Evolutionary conservation across 257 asterid species (phyloP).

Genomic region (Solanum megistacrolobum): DNA sequence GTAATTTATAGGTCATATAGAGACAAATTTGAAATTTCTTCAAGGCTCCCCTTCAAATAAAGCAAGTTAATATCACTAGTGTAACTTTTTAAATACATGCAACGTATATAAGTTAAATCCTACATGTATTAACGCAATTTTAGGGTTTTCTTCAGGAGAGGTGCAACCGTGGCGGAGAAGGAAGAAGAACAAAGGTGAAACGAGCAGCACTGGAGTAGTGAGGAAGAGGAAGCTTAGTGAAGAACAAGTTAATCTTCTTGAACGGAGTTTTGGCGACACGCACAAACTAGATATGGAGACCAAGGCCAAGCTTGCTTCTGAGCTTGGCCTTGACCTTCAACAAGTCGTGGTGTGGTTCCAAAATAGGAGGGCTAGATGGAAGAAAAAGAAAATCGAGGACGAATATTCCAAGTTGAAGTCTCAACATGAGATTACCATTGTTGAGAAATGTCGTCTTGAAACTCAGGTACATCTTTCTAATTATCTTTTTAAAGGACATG

Average conservation of each 20-base stretch:
- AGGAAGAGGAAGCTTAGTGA: constrained; percentile 13
- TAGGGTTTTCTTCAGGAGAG: constrained; percentile 6
- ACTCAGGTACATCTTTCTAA: constrained; percentile 28
- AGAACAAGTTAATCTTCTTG: constrained; percentile 13
- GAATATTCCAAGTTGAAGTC: constrained; percentile 21
- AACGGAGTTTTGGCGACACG: constrained; percentile 36
- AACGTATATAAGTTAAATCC: not conserved
- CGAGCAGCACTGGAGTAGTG: not conserved
- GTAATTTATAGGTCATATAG: not conserved
- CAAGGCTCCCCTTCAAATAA: not conserved
- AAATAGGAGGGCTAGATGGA: constrained; percentile 12
- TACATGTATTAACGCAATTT: not conserved
- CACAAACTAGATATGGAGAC: constrained; percentile 10
- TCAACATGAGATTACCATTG: constrained; percentile 30
- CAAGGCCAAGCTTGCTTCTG: constrained; percentile 13
- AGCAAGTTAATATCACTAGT: not conserved
- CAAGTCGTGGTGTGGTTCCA: constrained; percentile 19
- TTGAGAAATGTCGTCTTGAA: constrained; percentile 64
- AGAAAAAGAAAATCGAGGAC: constrained; percentile 6
- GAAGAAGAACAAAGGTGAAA: constrained; percentile 26
- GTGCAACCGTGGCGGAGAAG: constrained; percentile 18
- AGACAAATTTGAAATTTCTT: no score
- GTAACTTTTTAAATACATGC: not conserved
- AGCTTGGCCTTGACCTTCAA: constrained; percentile 12
- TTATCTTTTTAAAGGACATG: not conserved